These are phyloP conservation scores for Athelia psychrophila DNA, from an alignment of 1,284 basidiomycete species.

Conservation along the genomic window DNA sequence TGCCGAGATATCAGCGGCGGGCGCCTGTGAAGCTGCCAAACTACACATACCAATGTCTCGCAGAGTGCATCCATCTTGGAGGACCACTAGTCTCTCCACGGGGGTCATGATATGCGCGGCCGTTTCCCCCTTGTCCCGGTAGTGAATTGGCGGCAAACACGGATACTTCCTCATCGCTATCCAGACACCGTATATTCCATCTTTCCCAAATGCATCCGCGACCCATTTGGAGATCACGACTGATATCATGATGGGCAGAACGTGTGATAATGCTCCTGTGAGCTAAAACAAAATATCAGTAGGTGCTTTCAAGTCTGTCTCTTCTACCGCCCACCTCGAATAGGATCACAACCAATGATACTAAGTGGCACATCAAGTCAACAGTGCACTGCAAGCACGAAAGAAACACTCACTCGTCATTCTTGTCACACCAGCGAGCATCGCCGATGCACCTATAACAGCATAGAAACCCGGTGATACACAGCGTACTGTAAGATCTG, in stretches of 20 bases:
- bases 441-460: slow-evolving; percentile 78
- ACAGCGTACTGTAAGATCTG: slow-evolving; percentile 63
- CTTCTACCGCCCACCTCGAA: slow-evolving; percentile 52
- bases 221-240: slow-evolving; percentile 79
- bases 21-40: background rate
- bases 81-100: slow-evolving; percentile 44
- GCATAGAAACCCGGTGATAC: slow-evolving; percentile 83
- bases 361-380: slow-evolving; percentile 27
- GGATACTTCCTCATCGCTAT: slow-evolving; percentile 71
- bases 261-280: slow-evolving; percentile 72
- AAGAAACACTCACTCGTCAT: slow-evolving; percentile 61
- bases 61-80: slow-evolving; percentile 48
- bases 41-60: slow-evolving; percentile 41
- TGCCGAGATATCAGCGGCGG: background rate
- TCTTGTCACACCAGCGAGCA: slow-evolving; percentile 78
- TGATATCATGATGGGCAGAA: slow-evolving; percentile 76
- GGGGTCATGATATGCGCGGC: slow-evolving; percentile 64
- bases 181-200: slow-evolving; percentile 76
- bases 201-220: slow-evolving; percentile 66
- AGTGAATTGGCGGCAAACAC: slow-evolving; percentile 71
- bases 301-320: background rate
- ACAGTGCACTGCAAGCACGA: background rate
- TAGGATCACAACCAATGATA: slow-evolving; percentile 71
- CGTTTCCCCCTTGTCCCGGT: slow-evolving; percentile 61
- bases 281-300: slow-evolving; percentile 33